Evolutionary conservation across 805 yeast genomes (phyloP), one percentile per base, ranked within the genome.

Genomic region (Teunomyces gatunensis): DNA sequence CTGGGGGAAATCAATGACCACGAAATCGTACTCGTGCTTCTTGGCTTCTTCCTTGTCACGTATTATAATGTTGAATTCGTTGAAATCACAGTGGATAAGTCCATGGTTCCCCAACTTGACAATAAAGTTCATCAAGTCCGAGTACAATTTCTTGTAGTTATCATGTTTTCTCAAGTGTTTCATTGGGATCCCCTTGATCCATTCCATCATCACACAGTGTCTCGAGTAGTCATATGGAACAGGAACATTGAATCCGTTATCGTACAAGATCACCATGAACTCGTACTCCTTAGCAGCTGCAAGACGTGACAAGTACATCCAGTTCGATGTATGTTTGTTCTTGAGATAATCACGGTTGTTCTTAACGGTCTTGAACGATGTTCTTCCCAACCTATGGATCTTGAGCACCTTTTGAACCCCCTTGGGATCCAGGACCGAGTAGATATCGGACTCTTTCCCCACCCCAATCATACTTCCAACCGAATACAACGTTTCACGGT

Each of bases 1-100:
- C 68, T 94, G 99, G 3, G 99, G 99, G 75, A 94, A 94, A 75
- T 94, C 99, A 59, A 94, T 92, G 23, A 94, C 96, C 17, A 91
- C 85, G 58, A 90, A 89, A 43, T 88, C 94, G 37, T 71, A 68
- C 47, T 83, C 88, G 48, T 68, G 70, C 15, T 74, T 60, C 35
- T 64, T 73, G 13, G 70, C 68, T 15, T 75, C 78, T 39, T 78
- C 80, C 28, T 79, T 74, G 52, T 86, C 86, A 35, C 87, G 75
- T 27, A 89, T 83, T 79, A 94, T 89, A 56, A 94, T 89, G 65
- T 94, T 94, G 68, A 94, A 94, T 69, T 94, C 99, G 66, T 94
- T 94, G 72, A 84, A 94, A 73, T 94, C 99, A 76, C 99, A 92
- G 68, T 94, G 99, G 46, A 94, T 90, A 47, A 94, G 75, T 1